Percentiles rank a stretch among this genome's conserved stretches.
phyloP scores from a whole-genome alignment of 2,329 filamentous ascomycete species.

The Alternaria infectoria region DNA sequence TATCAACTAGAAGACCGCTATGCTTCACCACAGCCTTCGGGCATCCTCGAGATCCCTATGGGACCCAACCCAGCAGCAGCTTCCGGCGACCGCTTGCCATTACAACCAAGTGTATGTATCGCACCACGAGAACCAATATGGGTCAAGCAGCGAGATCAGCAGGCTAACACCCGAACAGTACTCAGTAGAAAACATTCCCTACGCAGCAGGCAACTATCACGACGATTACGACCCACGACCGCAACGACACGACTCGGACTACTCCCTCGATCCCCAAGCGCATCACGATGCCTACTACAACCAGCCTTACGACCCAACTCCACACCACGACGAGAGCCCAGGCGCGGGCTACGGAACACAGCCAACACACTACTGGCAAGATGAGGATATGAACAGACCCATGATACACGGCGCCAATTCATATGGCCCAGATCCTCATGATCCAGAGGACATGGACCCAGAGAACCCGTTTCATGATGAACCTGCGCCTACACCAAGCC shows the following conservation, averaged over 20 bases:
- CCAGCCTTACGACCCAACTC: constrained; percentile 76
- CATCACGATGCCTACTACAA: constrained; percentile 90
- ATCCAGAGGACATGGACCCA: constrained; percentile 52
- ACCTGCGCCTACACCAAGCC: constrained; percentile 58
- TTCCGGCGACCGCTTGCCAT: constrained; percentile 76
- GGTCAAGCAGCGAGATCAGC: not conserved
- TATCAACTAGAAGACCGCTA: constrained; percentile 87
- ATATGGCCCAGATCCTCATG: constrained; percentile 66
- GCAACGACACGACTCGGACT: constrained; percentile 64
- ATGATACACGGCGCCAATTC: constrained; percentile 72
- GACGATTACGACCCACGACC: constrained; percentile 57
- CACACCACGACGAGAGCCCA: constrained; percentile 62
- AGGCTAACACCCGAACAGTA: constrained; percentile 56
- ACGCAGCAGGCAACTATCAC: constrained; percentile 67
- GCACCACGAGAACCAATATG: not conserved
- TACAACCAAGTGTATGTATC: constrained; percentile 80
- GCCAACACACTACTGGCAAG: constrained; percentile 64
- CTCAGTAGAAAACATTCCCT: constrained; percentile 73
- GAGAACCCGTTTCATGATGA: constrained; percentile 49
- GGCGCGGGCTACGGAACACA: constrained; percentile 58
- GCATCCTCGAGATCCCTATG: constrained; percentile 69
- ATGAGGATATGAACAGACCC: constrained; percentile 74
- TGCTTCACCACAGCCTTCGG: constrained; percentile 54
- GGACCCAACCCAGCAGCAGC: constrained; percentile 63
- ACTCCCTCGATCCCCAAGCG: constrained; percentile 79